Evolutionary conservation across 2,329 filamentous ascomycete species (phyloP), one percentile per base, ranked within the genome.

Genomic region (Colletotrichum horii): DNA sequence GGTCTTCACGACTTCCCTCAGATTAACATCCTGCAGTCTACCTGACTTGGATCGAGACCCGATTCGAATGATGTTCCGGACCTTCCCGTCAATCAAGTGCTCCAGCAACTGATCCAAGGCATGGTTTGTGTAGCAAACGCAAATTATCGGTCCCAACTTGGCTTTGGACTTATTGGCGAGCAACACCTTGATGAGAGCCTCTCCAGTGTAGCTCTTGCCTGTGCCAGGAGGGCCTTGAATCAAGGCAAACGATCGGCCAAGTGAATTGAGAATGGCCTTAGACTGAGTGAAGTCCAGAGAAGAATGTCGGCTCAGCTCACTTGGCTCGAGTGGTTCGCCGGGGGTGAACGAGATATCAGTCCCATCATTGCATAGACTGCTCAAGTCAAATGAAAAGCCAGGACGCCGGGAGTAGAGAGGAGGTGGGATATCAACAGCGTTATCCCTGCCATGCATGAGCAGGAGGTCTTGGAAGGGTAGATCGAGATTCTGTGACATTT

Each of bases 151-250:
- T 0, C 89, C 89, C 0, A 91, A 78, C 0, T 81, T 70, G 1
- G 85, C 84, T 9, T 78, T 76, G 0, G 55, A 36, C 65, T 85
- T 86, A 77, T 88, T 87, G 15, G 80, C 80, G 4, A 93, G 79
- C 8, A 93, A 80, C 0, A 88, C 85, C 75, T 89, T 89, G 74
- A 93, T 88, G n/a, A 94, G 80, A 58, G 89, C 86, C 3, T 91
- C 86, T 4, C 92, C 93, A 0, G 89, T 87, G 77, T 89, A 94
- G 6, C 87, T 90, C 80, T 95, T 95, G 0, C 93, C 93, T 0
- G 93, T 95, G 0, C 93, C 93, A 0, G 93, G 93, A 0, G 93
- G 93, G 0, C 93, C 93, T 83, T 95, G 93, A 14, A 94, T 93
- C 6, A 94, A 84, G 2, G 91, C 89, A 11, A 94, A 81, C 38